These are phyloP conservation scores for Fonsecaea nubica DNA, from an alignment of 2,329 filamentous ascomycete species.

Conservation along the genomic window DNA sequence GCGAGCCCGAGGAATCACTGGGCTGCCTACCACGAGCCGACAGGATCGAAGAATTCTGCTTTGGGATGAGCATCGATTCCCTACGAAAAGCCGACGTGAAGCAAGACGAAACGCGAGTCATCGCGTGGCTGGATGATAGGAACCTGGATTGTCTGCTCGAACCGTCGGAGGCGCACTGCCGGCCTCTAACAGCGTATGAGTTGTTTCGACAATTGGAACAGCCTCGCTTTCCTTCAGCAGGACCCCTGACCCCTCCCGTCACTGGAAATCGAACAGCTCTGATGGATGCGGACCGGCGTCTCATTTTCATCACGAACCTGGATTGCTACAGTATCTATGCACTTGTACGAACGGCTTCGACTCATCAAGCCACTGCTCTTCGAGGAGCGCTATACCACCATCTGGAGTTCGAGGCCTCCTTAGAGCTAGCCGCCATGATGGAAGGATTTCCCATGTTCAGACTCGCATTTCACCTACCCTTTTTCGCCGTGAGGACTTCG, in stretches of 20 bases:
- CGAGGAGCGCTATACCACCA: slow-evolving; percentile 13
- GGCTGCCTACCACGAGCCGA: slow-evolving; percentile 8
- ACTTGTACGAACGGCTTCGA: slow-evolving; percentile 16
- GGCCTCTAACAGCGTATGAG: slow-evolving; percentile 6
- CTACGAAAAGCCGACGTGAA: neutral
- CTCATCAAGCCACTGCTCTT: slow-evolving; percentile 7
- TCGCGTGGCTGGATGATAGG: slow-evolving; percentile 1
- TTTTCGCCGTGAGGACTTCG: neutral
- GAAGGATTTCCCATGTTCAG: slow-evolving; percentile 2
- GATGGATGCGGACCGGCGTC: slow-evolving; percentile 7
- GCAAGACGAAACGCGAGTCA: neutral
- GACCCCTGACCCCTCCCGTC: neutral
- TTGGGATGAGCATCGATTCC: neutral
- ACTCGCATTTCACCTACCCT: slow-evolving; percentile 10
- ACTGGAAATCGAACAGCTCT: neutral
- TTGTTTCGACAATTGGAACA: neutral
- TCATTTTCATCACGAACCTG: slow-evolving; percentile 21
- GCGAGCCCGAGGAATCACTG: neutral
- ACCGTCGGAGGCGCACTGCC: neutral
- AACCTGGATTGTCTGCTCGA: neutral
- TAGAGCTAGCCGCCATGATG: neutral
- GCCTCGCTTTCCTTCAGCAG: slow-evolving; percentile 8
- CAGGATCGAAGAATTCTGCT: slow-evolving; percentile 9
- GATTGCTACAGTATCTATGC: slow-evolving; percentile 18
- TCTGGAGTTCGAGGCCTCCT: slow-evolving; percentile 1